Evolutionary conservation across 139 green algal species (phyloP).

Genomic region (Coelastrella sp.): DNA sequence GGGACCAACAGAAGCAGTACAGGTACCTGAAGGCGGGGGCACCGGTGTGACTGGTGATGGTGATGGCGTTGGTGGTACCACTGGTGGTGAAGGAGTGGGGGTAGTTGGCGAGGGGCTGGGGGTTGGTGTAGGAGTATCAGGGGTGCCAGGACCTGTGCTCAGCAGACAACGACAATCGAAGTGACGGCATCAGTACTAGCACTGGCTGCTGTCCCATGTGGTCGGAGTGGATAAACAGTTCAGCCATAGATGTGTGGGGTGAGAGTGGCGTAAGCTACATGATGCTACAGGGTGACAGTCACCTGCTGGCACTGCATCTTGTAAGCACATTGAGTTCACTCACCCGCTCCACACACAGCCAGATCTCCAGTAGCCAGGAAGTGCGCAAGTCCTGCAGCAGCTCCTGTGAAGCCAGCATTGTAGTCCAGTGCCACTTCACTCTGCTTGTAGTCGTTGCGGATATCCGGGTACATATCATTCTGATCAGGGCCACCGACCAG

Average conservation of each 20-base stretch:
- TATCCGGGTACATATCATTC: constrained; percentile 46
- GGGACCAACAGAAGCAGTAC: not conserved
- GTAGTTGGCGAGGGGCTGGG: not conserved
- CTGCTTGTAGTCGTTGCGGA: constrained; percentile 44
- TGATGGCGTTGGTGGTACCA: not conserved
- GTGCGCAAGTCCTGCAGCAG: constrained; percentile 42
- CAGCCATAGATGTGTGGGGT: no score
- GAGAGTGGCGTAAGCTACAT: no score
- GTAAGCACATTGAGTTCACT: not conserved
- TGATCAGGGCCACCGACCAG: constrained; percentile 71
- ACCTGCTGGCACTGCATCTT: no score
- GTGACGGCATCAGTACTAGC: no score
- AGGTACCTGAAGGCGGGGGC: not conserved
- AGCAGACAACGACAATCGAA: no score
- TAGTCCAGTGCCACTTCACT: constrained; percentile 59
- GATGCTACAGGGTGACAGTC: no score
- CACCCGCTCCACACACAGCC: not conserved
- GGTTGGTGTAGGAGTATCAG: not conserved
- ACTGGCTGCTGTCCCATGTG: no score
- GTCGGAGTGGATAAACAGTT: no score
- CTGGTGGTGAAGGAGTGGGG: not conserved
- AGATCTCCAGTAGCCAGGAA: not conserved
- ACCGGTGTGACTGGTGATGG: not conserved
- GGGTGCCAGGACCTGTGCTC: not conserved
- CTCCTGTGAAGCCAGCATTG: constrained; percentile 62